These are phyloP conservation scores for Euphorbia pulcherrima DNA, from an alignment of 345 rosid genomes.

Conservation along the genomic window DNA sequence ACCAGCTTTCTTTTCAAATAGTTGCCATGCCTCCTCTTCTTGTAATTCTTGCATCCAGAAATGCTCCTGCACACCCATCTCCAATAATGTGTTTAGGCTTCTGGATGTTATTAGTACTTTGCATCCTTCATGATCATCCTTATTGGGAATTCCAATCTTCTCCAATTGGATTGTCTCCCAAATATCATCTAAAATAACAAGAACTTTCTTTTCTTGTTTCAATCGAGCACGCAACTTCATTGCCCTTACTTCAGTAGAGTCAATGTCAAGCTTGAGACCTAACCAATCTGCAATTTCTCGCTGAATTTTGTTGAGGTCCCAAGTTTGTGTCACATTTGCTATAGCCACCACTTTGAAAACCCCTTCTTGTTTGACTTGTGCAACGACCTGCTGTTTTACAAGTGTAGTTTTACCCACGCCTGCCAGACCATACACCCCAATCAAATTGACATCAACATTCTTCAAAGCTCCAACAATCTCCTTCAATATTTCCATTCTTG, in stretches of 20 bases:
- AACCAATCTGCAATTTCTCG: constrained; percentile 15
- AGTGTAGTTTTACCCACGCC: constrained; percentile 21
- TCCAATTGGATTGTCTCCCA: constrained; percentile 1
- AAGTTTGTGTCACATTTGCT: not conserved
- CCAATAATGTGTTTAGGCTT: not conserved
- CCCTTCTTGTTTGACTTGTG: not conserved
- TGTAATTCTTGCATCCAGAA: not conserved
- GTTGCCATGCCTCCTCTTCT: constrained; percentile 4
- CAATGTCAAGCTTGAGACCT: not conserved
- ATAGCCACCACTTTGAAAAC: constrained; percentile 10
- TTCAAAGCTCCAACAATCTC: constrained; percentile 3
- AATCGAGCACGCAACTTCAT: not conserved
- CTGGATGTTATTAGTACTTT: constrained; percentile 17
- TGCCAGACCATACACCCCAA: constrained; percentile 12
- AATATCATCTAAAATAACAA: constrained; percentile 16
- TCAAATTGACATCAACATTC: not conserved
- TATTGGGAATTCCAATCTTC: constrained; percentile 1
- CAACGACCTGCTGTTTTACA: constrained; percentile 6
- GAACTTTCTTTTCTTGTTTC: constrained; percentile 1
- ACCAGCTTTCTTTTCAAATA: constrained; percentile 7
- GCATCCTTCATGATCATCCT: constrained; percentile 2
- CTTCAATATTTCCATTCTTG: constrained; percentile 1
- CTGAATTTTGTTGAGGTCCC: constrained; percentile 5
- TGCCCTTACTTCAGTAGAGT: not conserved
- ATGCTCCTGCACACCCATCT: not conserved